Conservation (phyloP, 345 rosid genomes). For the Salix viminalis region DNA sequence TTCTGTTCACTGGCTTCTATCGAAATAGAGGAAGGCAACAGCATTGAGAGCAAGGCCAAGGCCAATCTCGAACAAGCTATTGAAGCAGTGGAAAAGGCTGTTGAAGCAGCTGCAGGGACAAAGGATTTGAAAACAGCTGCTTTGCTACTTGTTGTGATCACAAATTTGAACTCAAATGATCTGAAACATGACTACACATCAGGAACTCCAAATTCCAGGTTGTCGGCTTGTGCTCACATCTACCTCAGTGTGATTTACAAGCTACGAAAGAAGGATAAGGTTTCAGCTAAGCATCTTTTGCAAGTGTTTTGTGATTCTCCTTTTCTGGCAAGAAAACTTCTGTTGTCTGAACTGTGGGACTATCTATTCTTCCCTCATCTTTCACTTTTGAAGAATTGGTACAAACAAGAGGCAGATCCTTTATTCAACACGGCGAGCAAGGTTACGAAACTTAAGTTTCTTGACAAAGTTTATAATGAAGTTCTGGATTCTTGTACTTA, state of each 20-base stretch:
- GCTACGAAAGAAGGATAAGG: conserved; percentile 52
- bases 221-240: conserved; percentile 61
- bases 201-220: conserved; percentile 42
- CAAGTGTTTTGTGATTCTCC: conserved; percentile 63
- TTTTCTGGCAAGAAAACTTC: conserved; percentile 38
- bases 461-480: conserved; percentile 51
- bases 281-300: conserved; percentile 55
- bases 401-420: conserved; percentile 47
- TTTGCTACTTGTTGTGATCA: conserved; percentile 50
- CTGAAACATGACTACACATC: conserved; percentile 38
- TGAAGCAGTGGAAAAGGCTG: conserved; percentile 40
- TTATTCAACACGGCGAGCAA: conserved; percentile 29
- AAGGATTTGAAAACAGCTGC: conserved; percentile 54
- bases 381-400: conserved; percentile 55
- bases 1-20: conserved; percentile 39
- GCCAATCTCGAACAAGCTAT: conserved; percentile 49
- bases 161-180: conserved; percentile 44
- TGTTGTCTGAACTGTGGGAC: conserved; percentile 61
- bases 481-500: conserved; percentile 53
- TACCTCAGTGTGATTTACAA: conserved; percentile 53
- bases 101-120: conserved; percentile 27
- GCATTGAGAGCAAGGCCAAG: conserved; percentile 37
- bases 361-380: conserved; percentile 57
- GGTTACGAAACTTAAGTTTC: conserved; percentile 44
- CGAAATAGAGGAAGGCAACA: conserved; percentile 17